phyloP scores from a whole-genome alignment of 2,329 filamentous ascomycete genomes.

The Sporothrix humicola region DNA sequence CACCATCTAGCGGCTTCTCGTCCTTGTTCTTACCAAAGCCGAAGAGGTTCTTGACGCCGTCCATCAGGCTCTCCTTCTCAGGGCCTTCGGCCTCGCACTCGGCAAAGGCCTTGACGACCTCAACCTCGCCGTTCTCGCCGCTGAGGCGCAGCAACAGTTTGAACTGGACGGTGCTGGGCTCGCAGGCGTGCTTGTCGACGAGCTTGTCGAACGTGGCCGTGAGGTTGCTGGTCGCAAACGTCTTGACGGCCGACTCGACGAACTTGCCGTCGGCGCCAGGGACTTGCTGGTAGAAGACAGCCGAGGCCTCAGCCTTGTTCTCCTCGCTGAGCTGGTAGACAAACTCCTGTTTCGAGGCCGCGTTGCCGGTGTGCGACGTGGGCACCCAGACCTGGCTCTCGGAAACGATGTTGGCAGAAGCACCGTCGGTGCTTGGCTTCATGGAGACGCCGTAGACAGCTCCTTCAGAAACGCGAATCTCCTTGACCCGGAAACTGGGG shows the following conservation, averaged over 20 bases:
- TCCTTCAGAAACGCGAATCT: constrained; percentile 83
- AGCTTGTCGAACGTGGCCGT: constrained; percentile 81
- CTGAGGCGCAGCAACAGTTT: constrained; percentile 78
- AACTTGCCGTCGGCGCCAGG: constrained; percentile 52
- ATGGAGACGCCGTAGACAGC: constrained; percentile 75
- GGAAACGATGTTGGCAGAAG: constrained; percentile 71
- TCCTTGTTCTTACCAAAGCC: constrained; percentile 84
- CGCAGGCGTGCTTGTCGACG: constrained; percentile 78
- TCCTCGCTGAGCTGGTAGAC: constrained; percentile 68
- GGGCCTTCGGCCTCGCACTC: constrained; percentile 80
- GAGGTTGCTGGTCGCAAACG: constrained; percentile 80
- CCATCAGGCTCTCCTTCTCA: constrained; percentile 81
- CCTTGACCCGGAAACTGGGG: constrained; percentile 96
- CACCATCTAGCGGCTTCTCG: constrained; percentile 73
- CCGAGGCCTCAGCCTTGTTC: constrained; percentile 73
- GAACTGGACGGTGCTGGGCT: constrained; percentile 76
- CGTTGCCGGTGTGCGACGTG: constrained; percentile 73
- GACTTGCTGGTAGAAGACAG: constrained; percentile 79
- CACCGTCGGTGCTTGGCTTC: constrained; percentile 69
- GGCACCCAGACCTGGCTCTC: constrained; percentile 84
- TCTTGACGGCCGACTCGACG: constrained; percentile 66
- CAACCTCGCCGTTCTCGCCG: constrained; percentile 76
- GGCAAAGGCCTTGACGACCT: constrained; percentile 74
- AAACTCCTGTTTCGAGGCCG: constrained; percentile 74
- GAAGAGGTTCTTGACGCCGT: constrained; percentile 94